Percentiles rank a stretch among this genome's conserved stretches.
Conservation (phyloP, 257 asterid species). For the Solanum pinnatisectum region DNA sequence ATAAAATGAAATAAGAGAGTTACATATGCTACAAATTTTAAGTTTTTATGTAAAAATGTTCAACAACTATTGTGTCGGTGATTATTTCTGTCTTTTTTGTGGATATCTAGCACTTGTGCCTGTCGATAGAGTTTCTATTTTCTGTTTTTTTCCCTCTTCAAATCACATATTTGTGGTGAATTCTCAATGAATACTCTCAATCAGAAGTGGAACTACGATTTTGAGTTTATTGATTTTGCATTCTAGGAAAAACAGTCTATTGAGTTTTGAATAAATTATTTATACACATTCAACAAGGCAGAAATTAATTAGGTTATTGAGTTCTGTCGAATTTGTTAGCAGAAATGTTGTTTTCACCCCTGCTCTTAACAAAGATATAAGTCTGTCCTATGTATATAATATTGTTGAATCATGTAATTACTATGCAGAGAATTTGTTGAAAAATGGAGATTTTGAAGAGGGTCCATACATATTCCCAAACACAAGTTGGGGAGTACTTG, state of each 20-base stretch:
- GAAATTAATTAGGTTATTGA: background rate
- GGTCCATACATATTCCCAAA: slow-evolving; percentile 88
- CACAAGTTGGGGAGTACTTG: slow-evolving; percentile 87
- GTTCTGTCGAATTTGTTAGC: background rate
- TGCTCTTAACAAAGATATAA: background rate
- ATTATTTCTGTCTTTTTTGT: background rate
- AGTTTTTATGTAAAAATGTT: background rate
- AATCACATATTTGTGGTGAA: background rate
- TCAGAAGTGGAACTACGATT: too few relatives aligned
- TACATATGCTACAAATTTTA: too few relatives aligned
- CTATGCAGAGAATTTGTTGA: slow-evolving; percentile 63
- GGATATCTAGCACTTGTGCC: background rate
- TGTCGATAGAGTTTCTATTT: background rate
- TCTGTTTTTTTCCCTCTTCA: background rate
- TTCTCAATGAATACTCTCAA: too few relatives aligned
- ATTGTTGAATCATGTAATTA: background rate
- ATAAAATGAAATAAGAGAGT: too few relatives aligned
- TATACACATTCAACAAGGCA: background rate
- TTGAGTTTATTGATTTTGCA: background rate
- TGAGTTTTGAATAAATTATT: background rate
- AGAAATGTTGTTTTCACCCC: background rate
- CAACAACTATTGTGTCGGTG: background rate
- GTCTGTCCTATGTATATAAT: background rate
- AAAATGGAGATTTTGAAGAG: slow-evolving; percentile 87
- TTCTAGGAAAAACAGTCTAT: background rate